phyloP scores from a whole-genome alignment of 805 yeast species.

The Myxozyma sirexii region DNA sequence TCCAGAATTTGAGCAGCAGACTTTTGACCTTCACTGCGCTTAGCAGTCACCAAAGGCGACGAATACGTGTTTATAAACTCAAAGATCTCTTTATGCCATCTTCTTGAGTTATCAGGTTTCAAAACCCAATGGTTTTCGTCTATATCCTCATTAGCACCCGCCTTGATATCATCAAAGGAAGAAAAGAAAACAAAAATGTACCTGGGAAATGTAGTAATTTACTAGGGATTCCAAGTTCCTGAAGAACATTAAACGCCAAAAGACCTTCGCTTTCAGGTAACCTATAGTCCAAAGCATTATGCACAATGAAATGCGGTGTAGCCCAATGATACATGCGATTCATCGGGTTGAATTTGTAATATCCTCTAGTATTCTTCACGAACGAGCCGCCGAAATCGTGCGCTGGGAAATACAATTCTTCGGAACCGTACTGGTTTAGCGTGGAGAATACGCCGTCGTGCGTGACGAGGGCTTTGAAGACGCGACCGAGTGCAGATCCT shows the following conservation, averaged over 20 bases:
- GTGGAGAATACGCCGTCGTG: conserved; percentile 39
- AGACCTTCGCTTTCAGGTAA: conserved; percentile 38
- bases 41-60: not conserved
- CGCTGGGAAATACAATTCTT: conserved; percentile 37
- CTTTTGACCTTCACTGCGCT: not conserved
- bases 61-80: conserved; percentile 29
- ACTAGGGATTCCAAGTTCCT: conserved; percentile 34
- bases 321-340: conserved; percentile 36
- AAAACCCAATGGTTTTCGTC: conserved; percentile 39
- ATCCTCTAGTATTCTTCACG: conserved; percentile 31
- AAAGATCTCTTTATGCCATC: conserved; percentile 39
- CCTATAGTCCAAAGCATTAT: conserved; percentile 36
- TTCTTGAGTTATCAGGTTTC: conserved; percentile 37
- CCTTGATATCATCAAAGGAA: no score
- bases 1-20: conserved; percentile 7
- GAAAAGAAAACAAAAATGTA: not conserved
- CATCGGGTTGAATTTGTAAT: conserved; percentile 36
- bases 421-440: conserved; percentile 34
- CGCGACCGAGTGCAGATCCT: conserved; percentile 37
- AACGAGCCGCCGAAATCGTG: conserved; percentile 38
- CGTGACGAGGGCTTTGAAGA: conserved; percentile 37
- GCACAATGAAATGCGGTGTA: conserved; percentile 38
- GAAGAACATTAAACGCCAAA: conserved; percentile 37
- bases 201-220: conserved; percentile 37
- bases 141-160: not conserved